Base-by-base conservation (phyloP, 768 basidiomycete genomes). In the Leucocoprinus leucothites region DNA sequence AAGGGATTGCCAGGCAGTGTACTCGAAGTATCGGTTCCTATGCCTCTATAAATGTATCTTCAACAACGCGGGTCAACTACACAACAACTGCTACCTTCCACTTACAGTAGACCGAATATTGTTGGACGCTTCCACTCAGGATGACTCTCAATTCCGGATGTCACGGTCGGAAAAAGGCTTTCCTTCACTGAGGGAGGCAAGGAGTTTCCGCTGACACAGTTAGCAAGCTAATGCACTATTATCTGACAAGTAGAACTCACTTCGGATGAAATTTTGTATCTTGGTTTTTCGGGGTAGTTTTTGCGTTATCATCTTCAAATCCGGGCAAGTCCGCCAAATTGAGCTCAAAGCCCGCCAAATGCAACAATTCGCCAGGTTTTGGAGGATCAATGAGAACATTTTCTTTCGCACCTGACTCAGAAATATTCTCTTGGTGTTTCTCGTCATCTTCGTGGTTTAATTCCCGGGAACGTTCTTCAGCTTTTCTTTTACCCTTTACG, bases 51-150 rank as follows among this genome's bases (percentile, higher is more conserved):
- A 57, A 63, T n/a, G 19, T 21, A 36, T 14, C 38, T 40, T 58
- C 31, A 31, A 31, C n/a, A n/a, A n/a, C n/a, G n/a, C n/a, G n/a
- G n/a, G n/a, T n/a, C n/a, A n/a, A n/a, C n/a, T n/a, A 28, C 58
- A 40, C 53, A 58, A 44, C 24, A 21, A 56, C 34, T 28, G 55
- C 45, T 51, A 25, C 50, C 58, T 53, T 35, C 16, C 18, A 72
- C 84, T 61, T 52, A 86, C 86, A 86, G 64, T 50, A 83, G 82
- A 19, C 84, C 85, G 60, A 87, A 87, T 24, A 87, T 87, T 1
- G 85, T 86, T n/a, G 80, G 73, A 35, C 70, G 69, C 56, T 71
- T 79, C 69, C 80, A 82, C 7, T 64, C 62, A 3, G 55, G 51
- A 19, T 47, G 48, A 3, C 51, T 49, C 18, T 57, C 25, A 16